These are phyloP conservation scores for Fagopyrum homotropicum DNA, from an alignment of 148 eudicot genomes.

Conservation along the genomic window DNA sequence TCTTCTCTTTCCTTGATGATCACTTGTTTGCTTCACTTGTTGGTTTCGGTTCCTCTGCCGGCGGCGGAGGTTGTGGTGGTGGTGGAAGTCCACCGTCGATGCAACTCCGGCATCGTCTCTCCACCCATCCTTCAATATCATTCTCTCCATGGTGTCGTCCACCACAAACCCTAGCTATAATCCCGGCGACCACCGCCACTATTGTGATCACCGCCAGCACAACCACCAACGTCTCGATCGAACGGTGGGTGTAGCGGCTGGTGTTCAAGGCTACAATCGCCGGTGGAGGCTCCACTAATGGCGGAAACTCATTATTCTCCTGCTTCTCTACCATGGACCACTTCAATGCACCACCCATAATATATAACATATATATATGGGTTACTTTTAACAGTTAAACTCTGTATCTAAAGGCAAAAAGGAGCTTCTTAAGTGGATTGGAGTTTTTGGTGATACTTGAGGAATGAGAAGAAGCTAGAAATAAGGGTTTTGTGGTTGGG, in stretches of 20 bases:
- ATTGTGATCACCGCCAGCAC: slow-evolving; percentile 74
- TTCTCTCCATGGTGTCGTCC: slow-evolving; percentile 63
- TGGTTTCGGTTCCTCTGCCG: neutral
- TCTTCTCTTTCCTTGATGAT: neutral
- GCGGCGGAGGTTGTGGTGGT: neutral
- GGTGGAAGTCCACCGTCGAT: slow-evolving; percentile 53
- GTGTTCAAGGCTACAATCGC: slow-evolving; percentile 18
- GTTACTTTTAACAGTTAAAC: too few species aligned
- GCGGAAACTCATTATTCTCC: slow-evolving; percentile 43
- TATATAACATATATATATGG: too few species aligned
- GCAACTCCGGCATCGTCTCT: slow-evolving; percentile 62
- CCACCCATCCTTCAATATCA: slow-evolving; percentile 70
- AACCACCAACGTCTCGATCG: slow-evolving; percentile 68
- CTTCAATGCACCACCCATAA: neutral
- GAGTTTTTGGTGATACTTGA: neutral
- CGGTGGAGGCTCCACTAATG: slow-evolving; percentile 38
- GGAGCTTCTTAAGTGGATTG: neutral
- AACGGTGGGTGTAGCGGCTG: slow-evolving; percentile 33
- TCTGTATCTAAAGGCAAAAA: neutral
- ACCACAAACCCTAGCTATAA: slow-evolving; percentile 65
- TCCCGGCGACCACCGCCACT: slow-evolving; percentile 50
- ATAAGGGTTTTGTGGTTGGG: neutral
- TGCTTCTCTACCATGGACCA: slow-evolving; percentile 15
- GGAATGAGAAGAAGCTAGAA: neutral
- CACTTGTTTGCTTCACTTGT: neutral